Evolutionary conservation across 2,329 filamentous ascomycete species (phyloP), one percentile per base, ranked within the genome.

Genomic region (Beauveria caledonica): DNA sequence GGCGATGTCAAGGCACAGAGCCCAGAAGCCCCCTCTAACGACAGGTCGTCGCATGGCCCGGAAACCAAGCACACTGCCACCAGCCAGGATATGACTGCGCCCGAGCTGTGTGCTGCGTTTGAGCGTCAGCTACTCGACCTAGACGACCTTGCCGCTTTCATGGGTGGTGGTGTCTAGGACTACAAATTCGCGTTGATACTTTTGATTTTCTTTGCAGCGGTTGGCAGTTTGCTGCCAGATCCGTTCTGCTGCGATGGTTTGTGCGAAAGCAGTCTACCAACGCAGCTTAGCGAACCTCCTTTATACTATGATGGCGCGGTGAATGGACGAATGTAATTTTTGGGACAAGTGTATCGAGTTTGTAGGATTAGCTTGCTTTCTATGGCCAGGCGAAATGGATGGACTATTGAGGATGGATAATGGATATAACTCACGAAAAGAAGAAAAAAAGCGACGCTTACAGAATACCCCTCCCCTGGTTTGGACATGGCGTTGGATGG

Each of bases 81-180:
- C 13, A 73, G 71, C 39, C 73, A 75, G 57, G 82, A 85, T 63
- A 85, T 85, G 80, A 84, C 81, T 2, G 79, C 81, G 0, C 76
- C 78, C 5, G 82, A 85, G 67, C 73, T 85, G 17, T 85, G 83
- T 66, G 72, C 74, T 15, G 82, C 82, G 0, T 85, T 85, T 65
- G 83, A 85, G 72, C 75, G 81, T 36, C 82, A 85, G 69, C 75
- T 85, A 1, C 73, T 85, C 11, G 82, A 85, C 68, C 73, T 85
- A 7, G 82, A 85, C 63, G 82, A 85, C 66, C 76, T 85, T 11
- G 82, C 82, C 36, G 82, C 82, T 3, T 85, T 85, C 58, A 85
- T 85, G 82, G 82, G 82, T 21, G 82, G 82, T 21, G 82, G 82
- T 62, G 82, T 85, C 63, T 85, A 68, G 23, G 33, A 8, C 5